These are phyloP conservation scores for Volvox reticuliferus DNA, from an alignment of 139 green algal genomes.

Conservation along the genomic window DNA sequence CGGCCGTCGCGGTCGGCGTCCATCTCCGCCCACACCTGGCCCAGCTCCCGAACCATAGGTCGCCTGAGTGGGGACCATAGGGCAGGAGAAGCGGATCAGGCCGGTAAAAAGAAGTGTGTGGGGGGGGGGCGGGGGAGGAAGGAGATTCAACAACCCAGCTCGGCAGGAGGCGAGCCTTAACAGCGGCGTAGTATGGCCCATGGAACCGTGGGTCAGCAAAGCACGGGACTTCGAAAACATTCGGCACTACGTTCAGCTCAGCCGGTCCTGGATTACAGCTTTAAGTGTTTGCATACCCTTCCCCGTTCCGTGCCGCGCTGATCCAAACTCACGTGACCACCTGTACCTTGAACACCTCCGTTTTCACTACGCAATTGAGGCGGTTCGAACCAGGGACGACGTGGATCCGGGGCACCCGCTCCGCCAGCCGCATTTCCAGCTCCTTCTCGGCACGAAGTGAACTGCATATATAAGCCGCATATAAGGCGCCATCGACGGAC, in stretches of 20 bases:
- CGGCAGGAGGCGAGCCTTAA: too few species aligned
- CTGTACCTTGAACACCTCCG: slow-evolving; percentile 43
- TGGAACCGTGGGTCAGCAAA: too few species aligned
- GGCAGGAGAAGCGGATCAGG: not conserved
- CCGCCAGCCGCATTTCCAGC: slow-evolving; percentile 38
- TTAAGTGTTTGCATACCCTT: too few species aligned
- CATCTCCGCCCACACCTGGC: slow-evolving; percentile 34
- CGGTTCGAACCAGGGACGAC: slow-evolving; percentile 34
- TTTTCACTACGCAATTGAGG: slow-evolving; percentile 15
- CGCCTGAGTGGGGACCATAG: not conserved
- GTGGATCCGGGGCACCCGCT: slow-evolving; percentile 26
- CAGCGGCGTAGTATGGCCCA: too few species aligned
- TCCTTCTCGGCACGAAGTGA: slow-evolving; percentile 25
- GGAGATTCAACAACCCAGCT: too few species aligned
- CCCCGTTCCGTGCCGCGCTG: too few species aligned
- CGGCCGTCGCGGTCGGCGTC: slow-evolving; percentile 25
- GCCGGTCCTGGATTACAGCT: too few species aligned
- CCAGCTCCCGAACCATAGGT: slow-evolving; percentile 7
- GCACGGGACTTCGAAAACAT: too few species aligned
- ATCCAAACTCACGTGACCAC: slow-evolving; percentile 38
- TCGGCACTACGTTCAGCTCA: too few species aligned
- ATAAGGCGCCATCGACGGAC: too few species aligned
- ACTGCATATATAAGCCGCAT: not conserved
- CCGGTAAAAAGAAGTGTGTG: not conserved
- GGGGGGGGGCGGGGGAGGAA: not conserved